phyloP scores from a whole-genome alignment of 1,284 basidiomycete species.

The Cutaneotrichosporon daszewskae region DNA sequence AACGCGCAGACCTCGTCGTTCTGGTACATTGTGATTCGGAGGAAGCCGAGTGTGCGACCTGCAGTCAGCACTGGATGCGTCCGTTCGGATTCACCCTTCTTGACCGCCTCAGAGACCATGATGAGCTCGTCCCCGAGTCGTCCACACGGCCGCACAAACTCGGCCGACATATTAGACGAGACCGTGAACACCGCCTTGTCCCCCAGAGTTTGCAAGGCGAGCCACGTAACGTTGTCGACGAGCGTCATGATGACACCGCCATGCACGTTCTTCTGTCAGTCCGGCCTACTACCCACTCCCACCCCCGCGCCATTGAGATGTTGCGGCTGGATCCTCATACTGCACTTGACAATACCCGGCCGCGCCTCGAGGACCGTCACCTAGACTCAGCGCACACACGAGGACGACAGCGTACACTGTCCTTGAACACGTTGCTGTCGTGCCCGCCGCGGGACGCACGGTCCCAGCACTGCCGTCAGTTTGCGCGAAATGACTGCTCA shows the following conservation, averaged over 20 bases:
- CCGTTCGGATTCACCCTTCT: conserved; percentile 15
- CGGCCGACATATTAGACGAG: conserved; percentile 10
- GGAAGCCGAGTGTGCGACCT: conserved; percentile 11
- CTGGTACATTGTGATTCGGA: conserved; percentile 10
- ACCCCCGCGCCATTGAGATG: conserved; percentile 13
- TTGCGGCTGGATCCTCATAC: conserved; percentile 4
- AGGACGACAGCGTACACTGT: conserved; percentile 1
- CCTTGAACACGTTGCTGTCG: conserved; percentile 1
- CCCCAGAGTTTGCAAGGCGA: conserved; percentile 11
- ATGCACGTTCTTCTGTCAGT: conserved; percentile 7
- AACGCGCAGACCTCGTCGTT: conserved; percentile 8
- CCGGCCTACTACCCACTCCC: neutral
- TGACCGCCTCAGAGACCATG: conserved; percentile 6
- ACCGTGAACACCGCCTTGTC: conserved; percentile 3
- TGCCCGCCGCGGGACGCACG: neutral
- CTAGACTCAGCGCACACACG: neutral
- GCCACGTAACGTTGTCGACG: conserved; percentile 15
- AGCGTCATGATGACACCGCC: conserved; percentile 17
- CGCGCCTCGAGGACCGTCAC: conserved; percentile 9
- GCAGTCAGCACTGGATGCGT: too few species aligned
- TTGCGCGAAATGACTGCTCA: neutral
- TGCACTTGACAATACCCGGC: conserved; percentile 6
- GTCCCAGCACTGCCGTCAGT: conserved; percentile 1
- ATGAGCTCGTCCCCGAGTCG: conserved; percentile 7
- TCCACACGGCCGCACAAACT: conserved; percentile 15